Base-by-base conservation (phyloP, 495 filamentous ascomycete species). In the Cryomyces minteri region DNA sequence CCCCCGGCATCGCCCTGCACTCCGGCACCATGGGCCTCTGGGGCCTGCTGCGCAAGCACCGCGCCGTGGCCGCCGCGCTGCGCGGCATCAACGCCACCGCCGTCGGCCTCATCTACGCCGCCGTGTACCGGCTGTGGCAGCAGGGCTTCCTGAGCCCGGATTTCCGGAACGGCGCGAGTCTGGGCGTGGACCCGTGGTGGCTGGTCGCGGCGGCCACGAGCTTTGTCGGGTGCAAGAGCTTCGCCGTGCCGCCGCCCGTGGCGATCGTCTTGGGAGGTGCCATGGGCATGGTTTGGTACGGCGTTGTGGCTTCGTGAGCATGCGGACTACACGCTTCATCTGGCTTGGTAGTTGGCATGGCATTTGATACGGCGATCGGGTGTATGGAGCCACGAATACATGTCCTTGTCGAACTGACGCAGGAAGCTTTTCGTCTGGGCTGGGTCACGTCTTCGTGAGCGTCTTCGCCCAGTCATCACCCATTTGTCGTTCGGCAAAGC, bases 81-180 rank as follows among this genome's bases (percentile, higher is more conserved):
- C 56, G 81, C 9, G 84, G 84, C 0, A 58, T 87, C 6, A 87
- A 87, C 58, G 83, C 84, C 0, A 68, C 73, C 0, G 84, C 84
- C 0, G 79, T 88, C 0, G 84, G 84, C 0, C 49, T 88, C 49
- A 79, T 88, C 5, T 92, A 81, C 51, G 86, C 83, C 11, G 84
- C 84, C 12, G 84, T 92, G n/a, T 88, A 92, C 50, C 65, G 81
- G 31, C 68, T 92, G 25, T 88, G 81, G 76, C 65, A 80, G 61
- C 80, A 86, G 50, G 84, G 84, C 0, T 84, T 75, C 55, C 55
- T 88, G 40, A 77, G 71, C 14, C 57, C 70, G 33, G 39, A 54
- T 25, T 46, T 51, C 1, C 61, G 55, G 32, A 53, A 52, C 9
- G 81, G 79, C 1, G 63, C 58, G 45, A 77, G 72, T 58, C 56